Conservation (phyloP, 257 asterid genomes). For the Coffea canephora region DNA sequence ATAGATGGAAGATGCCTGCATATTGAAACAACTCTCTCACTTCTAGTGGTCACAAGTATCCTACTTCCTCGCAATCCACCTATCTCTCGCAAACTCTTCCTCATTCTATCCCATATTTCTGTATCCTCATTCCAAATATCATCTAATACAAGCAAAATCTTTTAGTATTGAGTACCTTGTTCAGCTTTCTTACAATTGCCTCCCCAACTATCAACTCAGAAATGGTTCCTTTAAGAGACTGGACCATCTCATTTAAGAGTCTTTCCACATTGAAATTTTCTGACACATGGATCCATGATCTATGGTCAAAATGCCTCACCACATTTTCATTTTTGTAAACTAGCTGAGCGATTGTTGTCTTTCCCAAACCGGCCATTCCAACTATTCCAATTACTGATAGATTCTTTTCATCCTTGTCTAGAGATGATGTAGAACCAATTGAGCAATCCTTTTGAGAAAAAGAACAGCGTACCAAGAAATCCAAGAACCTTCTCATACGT, state of each 20-base stretch:
- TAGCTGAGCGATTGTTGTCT: slow-evolving; percentile 23
- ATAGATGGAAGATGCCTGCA: neutral
- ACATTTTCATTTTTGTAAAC: slow-evolving; percentile 12
- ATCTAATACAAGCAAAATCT: slow-evolving; percentile 11
- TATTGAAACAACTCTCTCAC: neutral
- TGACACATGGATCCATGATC: slow-evolving; percentile 24
- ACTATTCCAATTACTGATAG: slow-evolving; percentile 7
- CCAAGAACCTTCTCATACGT: too few relatives aligned
- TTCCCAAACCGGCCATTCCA: slow-evolving; percentile 25
- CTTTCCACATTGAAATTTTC: slow-evolving; percentile 14
- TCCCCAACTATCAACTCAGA: too few relatives aligned
- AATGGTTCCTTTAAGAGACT: neutral
- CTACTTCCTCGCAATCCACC: slow-evolving; percentile 24
- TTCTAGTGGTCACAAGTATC: slow-evolving; percentile 25
- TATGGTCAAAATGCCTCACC: neutral
- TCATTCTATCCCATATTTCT: slow-evolving; percentile 11
- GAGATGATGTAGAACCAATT: too few relatives aligned
- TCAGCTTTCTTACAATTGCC: slow-evolving; percentile 12
- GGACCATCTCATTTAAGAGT: slow-evolving; percentile 10
- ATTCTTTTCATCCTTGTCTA: neutral
- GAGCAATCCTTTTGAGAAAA: too few relatives aligned
- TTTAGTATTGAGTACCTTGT: neutral
- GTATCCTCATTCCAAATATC: slow-evolving; percentile 7
- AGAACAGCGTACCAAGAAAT: too few relatives aligned
- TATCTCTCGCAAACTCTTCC: slow-evolving; percentile 5